Evolutionary conservation across 345 rosid species (phyloP).

Genomic region (rapeseed (Brassica napus)): Da-Ae NC_063445.1:36026501-36027000

Average conservation of each 20-base stretch:
- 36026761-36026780: slow-evolving; percentile 68
- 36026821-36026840: slow-evolving; percentile 11
- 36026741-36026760: slow-evolving; percentile 35
- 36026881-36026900: slow-evolving; percentile 53
- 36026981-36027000: neutral
- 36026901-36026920: neutral
- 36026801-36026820: neutral
- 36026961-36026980: neutral
- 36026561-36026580: too few species aligned
- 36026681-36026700: too few species aligned
- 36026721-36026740: too few species aligned
- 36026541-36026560: too few species aligned
- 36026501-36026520: too few species aligned
- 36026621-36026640: too few species aligned
- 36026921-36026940: neutral
- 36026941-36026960: neutral
- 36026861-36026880: slow-evolving; percentile 96
- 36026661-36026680: too few species aligned
- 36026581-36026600: too few species aligned
- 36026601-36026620: too few species aligned
- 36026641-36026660: too few species aligned
- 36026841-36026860: slow-evolving; percentile 65
- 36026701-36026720: too few species aligned
- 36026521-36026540: too few species aligned
- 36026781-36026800: slow-evolving; percentile 17